These are phyloP conservation scores for Fusarium sp. DNA, from an alignment of 2,329 filamentous ascomycete genomes.

Conservation along the genomic window DNA sequence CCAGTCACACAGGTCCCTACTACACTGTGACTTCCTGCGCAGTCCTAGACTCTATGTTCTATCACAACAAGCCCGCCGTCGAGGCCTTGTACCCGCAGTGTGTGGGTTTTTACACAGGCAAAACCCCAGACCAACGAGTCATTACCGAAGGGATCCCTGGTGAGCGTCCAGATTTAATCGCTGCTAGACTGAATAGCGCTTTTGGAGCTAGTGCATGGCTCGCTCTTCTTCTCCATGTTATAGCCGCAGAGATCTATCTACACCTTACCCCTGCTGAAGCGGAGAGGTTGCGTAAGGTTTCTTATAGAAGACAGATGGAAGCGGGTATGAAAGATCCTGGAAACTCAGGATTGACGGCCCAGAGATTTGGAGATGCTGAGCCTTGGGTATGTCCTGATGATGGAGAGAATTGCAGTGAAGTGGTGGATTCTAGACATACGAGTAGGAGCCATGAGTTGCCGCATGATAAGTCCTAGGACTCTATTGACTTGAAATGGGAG, in stretches of 20 bases:
- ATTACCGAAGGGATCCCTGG: conserved; percentile 50
- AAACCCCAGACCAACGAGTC: conserved; percentile 18
- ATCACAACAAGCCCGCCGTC: conserved; percentile 46
- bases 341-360: conserved; percentile 57
- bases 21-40: conserved; percentile 56
- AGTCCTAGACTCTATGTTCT: conserved; percentile 58
- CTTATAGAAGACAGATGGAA: conserved; percentile 66
- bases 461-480: not conserved
- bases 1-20: conserved; percentile 48
- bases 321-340: conserved; percentile 64
- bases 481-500: too few relatives aligned
- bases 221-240: conserved; percentile 61
- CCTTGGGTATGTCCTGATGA: conserved; percentile 28
- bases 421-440: not conserved
- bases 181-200: conserved; percentile 57
- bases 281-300: conserved; percentile 65
- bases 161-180: conserved; percentile 48
- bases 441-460: not conserved
- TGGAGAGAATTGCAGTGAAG: not conserved
- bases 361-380: conserved; percentile 35
- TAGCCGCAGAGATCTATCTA: conserved; percentile 63
- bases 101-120: conserved; percentile 50
- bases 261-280: conserved; percentile 64
- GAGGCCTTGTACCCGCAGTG: conserved; percentile 59
- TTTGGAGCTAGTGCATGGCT: conserved; percentile 68